These are phyloP conservation scores for Yarrowia sp. DNA, from an alignment of 805 yeast genomes.

Conservation along the genomic window DNA sequence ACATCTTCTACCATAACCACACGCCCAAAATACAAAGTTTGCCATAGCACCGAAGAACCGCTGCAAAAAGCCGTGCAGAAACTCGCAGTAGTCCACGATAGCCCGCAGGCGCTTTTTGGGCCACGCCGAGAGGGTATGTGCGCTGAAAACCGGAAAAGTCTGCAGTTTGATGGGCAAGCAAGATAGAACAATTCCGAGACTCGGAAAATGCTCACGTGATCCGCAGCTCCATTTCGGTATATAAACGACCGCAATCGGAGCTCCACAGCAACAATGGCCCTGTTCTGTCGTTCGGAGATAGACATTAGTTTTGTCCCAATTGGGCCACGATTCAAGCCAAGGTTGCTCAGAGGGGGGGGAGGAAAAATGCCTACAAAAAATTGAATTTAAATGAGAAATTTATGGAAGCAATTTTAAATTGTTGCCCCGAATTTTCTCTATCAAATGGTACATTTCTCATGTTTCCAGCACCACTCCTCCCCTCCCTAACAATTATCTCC, in stretches of 20 bases:
- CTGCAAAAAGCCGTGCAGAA: neutral
- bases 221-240: neutral
- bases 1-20: neutral
- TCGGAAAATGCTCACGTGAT: neutral
- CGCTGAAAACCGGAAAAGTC: conserved; percentile 2
- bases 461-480: too few species aligned
- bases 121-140: neutral
- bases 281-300: neutral
- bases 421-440: neutral
- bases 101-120: neutral
- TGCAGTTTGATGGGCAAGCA: too few species aligned
- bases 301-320: conserved; percentile 7
- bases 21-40: conserved; percentile 16
- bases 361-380: neutral
- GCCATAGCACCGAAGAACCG: neutral
- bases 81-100: neutral
- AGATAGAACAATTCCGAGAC: neutral
- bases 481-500: too few species aligned
- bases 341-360: neutral
- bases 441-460: neutral
- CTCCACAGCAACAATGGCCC: neutral
- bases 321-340: neutral
- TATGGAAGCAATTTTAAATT: neutral
- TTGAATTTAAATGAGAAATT: neutral
- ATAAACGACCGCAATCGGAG: neutral